Base-by-base conservation (phyloP, 306 rosid species). In the Psophocarpus tetragonolobus region DNA sequence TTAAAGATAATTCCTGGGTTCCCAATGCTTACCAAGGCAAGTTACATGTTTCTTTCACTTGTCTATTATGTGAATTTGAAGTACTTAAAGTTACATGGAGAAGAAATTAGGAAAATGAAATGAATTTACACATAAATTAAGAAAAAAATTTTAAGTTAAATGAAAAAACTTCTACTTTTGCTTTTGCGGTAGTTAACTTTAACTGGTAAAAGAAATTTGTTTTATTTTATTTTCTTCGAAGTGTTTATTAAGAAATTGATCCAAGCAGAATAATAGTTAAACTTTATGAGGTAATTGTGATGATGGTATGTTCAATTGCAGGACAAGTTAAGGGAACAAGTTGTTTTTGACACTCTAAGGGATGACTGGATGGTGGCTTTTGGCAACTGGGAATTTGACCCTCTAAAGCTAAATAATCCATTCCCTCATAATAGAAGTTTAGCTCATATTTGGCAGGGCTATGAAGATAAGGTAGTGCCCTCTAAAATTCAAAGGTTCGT, bases 381-480 rank as follows among this genome's bases (percentile, higher is more conserved):
- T 74, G 87, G 92, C 3, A 77, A 87, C 3, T 94, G 98, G 98
- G 97, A 89, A 70, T 94, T 92, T 17, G 94, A 94, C 58, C 97
- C 98, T 1, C 21, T 87, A 76, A 85, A 92, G 67, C 82, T 94
- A 13, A 83, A 77, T n/a, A 87, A 88, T 81, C 98, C 98, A 14
- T 94, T 89, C 45, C 82, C 90, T 7, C 66, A 82, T 15, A 89
- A 90, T 48, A 83, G 50, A 61, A 87, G 89, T 24, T 44, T 48
- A 41, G 95, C 89, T 42, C 98, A 94, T 83, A 89, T 94, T 48
- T 94, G 97, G 97, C 98, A 94, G 65, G 98, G 98, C 7, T 90
- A 78, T 33, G 98, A 94, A 77, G 98, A 94, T 60, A 92, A 90
- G 81, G 95, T 94, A 17, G 98, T 94, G 80, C 97, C 98, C 39